Conservation (phyloP, 2,329 filamentous ascomycete genomes). For the Ophiostoma quercus region DNA sequence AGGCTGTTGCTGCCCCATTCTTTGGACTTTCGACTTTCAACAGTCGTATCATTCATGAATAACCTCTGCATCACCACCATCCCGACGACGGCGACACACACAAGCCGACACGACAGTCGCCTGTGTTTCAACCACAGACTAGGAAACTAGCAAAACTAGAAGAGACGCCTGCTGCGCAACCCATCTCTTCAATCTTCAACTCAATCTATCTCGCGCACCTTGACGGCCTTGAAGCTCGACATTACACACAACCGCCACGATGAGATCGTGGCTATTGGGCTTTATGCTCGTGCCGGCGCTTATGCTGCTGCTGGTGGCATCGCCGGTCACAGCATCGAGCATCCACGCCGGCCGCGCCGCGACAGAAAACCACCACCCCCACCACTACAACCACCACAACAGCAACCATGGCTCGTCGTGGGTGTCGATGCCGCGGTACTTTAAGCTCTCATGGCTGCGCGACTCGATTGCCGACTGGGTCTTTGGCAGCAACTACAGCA, state of each 20-base stretch:
- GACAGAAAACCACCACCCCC: background rate
- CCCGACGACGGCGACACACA: background rate
- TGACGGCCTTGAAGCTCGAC: background rate
- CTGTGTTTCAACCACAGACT: background rate
- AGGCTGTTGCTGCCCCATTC: constrained; percentile 3
- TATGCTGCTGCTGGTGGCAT: background rate
- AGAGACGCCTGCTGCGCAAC: background rate
- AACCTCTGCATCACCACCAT: background rate
- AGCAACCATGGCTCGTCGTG: background rate
- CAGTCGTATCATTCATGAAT: background rate
- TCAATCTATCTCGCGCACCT: background rate
- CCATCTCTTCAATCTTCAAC: background rate
- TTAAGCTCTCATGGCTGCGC: constrained; percentile 47
- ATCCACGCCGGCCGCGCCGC: constrained; percentile 5
- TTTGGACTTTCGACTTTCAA: constrained; percentile 8
- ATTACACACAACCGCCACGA: constrained; percentile 7
- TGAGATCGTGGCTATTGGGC: constrained; percentile 15
- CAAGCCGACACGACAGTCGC: constrained; percentile 5
- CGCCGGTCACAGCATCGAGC: constrained; percentile 16
- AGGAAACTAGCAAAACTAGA: background rate
- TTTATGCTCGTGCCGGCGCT: constrained; percentile 12
- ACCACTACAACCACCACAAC: background rate
- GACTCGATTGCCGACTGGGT: constrained; percentile 32
- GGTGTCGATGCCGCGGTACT: constrained; percentile 34
- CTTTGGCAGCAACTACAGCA: constrained; percentile 10